A percentile compares a stretch with the other conserved stretches of the same genome.
Evolutionary conservation across 2,329 filamentous ascomycete species (phyloP).

Genomic region (Pestalotiopsis sp.): DNA sequence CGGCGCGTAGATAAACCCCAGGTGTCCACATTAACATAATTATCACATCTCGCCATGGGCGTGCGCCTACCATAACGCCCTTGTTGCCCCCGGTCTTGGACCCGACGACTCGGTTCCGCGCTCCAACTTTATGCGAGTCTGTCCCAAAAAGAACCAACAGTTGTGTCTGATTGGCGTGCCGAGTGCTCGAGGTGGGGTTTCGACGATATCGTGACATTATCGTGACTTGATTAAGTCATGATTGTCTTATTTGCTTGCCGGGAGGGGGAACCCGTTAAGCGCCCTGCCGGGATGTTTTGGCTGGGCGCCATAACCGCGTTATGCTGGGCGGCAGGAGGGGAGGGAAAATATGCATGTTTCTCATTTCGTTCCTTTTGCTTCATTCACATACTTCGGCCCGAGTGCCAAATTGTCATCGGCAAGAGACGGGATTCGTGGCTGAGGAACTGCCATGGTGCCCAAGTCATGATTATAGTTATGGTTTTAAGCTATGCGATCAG

Average conservation of each 20-base stretch:
- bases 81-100: too few relatives aligned
- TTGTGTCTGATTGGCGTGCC: background rate
- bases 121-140: too few relatives aligned
- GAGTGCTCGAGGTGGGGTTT: background rate
- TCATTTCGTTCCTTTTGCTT: too few relatives aligned
- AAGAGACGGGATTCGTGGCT: background rate
- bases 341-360: too few relatives aligned
- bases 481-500: background rate
- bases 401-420: too few relatives aligned
- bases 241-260: background rate
- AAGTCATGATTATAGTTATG: background rate
- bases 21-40: too few relatives aligned
- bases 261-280: background rate
- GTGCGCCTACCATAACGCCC: too few relatives aligned
- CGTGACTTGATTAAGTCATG: background rate
- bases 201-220: background rate
- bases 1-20: too few relatives aligned
- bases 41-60: too few relatives aligned
- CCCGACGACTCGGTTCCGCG: background rate
- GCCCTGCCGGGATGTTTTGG: background rate
- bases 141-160: background rate
- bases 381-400: background rate
- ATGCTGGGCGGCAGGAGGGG: too few relatives aligned
- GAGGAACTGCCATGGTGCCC: background rate
- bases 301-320: too few relatives aligned